These are phyloP conservation scores for Tulasnella sp. DNA, from an alignment of 768 basidiomycete species.

Conservation along the genomic window DNA sequence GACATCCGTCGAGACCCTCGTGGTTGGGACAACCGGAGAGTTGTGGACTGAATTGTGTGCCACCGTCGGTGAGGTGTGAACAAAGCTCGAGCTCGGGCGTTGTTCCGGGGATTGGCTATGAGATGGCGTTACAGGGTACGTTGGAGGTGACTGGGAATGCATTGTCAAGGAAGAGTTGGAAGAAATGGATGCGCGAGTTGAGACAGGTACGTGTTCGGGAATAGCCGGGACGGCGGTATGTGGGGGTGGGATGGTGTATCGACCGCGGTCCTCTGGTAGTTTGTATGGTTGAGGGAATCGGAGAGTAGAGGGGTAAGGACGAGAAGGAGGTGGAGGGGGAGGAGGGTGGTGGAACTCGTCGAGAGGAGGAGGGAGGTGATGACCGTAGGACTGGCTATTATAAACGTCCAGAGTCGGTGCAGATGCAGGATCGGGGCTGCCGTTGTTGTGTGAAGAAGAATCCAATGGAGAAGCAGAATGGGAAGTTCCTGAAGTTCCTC, in stretches of 20 bases:
- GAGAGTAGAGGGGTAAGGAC: background rate
- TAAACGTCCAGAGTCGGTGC: slow-evolving; percentile 12
- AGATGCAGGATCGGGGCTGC: slow-evolving; percentile 19
- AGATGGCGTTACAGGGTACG: background rate
- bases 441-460: slow-evolving; percentile 17
- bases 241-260: slow-evolving; percentile 10
- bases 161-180: slow-evolving; percentile 10
- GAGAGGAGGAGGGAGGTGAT: slow-evolving; percentile 5
- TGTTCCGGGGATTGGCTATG: slow-evolving; percentile 22
- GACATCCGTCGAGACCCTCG: background rate
- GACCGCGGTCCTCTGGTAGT: background rate
- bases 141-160: slow-evolving; percentile 1
- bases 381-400: background rate
- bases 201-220: slow-evolving; percentile 14
- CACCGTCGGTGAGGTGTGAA: background rate
- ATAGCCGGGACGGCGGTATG: background rate
- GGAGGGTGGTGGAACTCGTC: slow-evolving; percentile 15
- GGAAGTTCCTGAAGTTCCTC: slow-evolving; percentile 19
- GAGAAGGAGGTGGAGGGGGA: background rate
- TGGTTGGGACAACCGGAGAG: background rate
- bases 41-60: background rate
- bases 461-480: slow-evolving; percentile 18
- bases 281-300: slow-evolving; percentile 11
- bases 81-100: background rate
- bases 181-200: background rate